These are phyloP conservation scores for Paramicrosporidium saccamoebae DNA, from an alignment of 371 early-diverging fungal species.

Conservation along the genomic window DNA sequence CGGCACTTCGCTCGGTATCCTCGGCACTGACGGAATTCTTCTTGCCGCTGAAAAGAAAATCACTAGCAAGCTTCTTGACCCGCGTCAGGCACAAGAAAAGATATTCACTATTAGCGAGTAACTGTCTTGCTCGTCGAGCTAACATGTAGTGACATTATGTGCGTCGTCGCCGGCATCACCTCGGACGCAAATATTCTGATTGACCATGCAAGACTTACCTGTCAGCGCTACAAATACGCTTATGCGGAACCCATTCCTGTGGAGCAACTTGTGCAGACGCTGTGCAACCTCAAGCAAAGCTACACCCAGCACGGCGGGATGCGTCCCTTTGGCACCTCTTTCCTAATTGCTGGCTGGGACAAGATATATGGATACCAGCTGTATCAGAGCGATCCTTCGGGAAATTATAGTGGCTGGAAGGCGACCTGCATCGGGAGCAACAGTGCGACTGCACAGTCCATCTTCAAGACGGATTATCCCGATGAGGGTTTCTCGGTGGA, in stretches of 20 bases:
- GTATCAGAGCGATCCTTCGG: slow-evolving; percentile 93
- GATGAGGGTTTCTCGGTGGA: slow-evolving; percentile 37
- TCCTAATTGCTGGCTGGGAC: slow-evolving; percentile 87
- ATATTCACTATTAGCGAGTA: slow-evolving; percentile 68
- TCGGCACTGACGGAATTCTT: slow-evolving; percentile 74
- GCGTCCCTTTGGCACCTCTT: slow-evolving; percentile 95
- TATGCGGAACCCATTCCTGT: slow-evolving; percentile 69
- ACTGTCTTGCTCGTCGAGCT: slow-evolving; percentile 2
- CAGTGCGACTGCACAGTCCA: slow-evolving; percentile 51
- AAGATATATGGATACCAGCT: slow-evolving; percentile 67
- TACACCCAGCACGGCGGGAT: slow-evolving; percentile 94
- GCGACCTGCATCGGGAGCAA: slow-evolving; percentile 91
- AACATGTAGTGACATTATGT: slow-evolving; percentile 34
- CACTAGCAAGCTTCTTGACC: slow-evolving; percentile 63
- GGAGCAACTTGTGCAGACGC: slow-evolving; percentile 65
- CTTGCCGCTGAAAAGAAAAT: slow-evolving; percentile 91
- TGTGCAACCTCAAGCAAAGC: slow-evolving; percentile 89
- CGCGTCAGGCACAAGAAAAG: slow-evolving; percentile 56
- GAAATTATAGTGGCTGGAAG: slow-evolving; percentile 95
- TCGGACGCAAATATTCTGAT: slow-evolving; percentile 91
- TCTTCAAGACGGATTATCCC: slow-evolving; percentile 72
- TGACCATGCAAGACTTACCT: slow-evolving; percentile 50
- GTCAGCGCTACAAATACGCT: slow-evolving; percentile 54
- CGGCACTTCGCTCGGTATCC: slow-evolving; percentile 77
- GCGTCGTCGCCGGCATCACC: slow-evolving; percentile 92